These are phyloP conservation scores for Tylopilus sp. DNA, from an alignment of 768 basidiomycete genomes.

Conservation along the genomic window DNA sequence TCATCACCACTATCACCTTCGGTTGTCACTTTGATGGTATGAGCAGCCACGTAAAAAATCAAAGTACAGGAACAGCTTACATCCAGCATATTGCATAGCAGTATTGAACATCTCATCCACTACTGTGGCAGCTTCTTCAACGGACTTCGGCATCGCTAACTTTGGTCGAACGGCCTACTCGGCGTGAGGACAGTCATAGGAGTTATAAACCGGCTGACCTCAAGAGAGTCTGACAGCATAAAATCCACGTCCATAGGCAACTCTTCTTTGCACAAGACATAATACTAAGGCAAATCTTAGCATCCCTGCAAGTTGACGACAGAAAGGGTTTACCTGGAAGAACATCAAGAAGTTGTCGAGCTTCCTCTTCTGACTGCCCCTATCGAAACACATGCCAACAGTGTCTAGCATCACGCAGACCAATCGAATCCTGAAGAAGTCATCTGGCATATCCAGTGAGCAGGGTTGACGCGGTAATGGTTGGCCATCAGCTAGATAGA, in stretches of 20 bases:
- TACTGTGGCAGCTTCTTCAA: slow-evolving; percentile 82
- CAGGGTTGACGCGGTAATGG: slow-evolving; percentile 76
- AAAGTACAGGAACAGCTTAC: slow-evolving; percentile 34
- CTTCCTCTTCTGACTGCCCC: slow-evolving; percentile 88
- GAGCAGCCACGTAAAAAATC: slow-evolving; percentile 13
- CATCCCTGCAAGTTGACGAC: neutral
- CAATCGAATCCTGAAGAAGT: slow-evolving; percentile 91
- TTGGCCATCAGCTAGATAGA: slow-evolving; percentile 74
- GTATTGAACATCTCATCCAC: slow-evolving; percentile 87
- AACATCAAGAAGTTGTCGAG: slow-evolving; percentile 89
- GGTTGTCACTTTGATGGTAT: slow-evolving; percentile 26
- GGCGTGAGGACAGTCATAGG: neutral
- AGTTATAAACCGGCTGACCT: slow-evolving; percentile 45
- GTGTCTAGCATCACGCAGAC: slow-evolving; percentile 92
- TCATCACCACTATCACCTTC: slow-evolving; percentile 48
- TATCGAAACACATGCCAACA: slow-evolving; percentile 97
- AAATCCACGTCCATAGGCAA: slow-evolving; percentile 99
- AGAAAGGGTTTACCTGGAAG: slow-evolving; percentile 69
- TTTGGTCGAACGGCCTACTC: slow-evolving; percentile 84
- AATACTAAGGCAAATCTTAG: slow-evolving; percentile 50
- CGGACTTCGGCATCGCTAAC: slow-evolving; percentile 59
- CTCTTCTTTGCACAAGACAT: slow-evolving; percentile 82
- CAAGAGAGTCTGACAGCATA: slow-evolving; percentile 92
- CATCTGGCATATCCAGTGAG: slow-evolving; percentile 86
- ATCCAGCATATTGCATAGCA: slow-evolving; percentile 56